phyloP scores from a whole-genome alignment of 2,329 filamentous ascomycete species.

The Dendryphion nanum region DNA sequence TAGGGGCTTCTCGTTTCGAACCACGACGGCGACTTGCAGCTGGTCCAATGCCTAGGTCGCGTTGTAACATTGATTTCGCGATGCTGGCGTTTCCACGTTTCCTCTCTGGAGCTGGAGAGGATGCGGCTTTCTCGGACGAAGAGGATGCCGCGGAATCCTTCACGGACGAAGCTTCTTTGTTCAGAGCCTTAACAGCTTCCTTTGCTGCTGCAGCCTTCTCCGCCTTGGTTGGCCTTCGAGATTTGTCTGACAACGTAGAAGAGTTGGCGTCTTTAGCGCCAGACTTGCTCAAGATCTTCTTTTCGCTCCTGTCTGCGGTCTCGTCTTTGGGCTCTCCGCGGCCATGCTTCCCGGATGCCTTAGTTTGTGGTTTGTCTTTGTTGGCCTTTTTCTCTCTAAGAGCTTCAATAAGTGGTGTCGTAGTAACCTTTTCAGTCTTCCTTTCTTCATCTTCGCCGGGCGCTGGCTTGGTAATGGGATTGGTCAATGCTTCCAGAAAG shows the following conservation, averaged over 20 bases:
- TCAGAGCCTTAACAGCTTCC: slow-evolving; percentile 60
- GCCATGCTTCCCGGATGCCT: slow-evolving; percentile 59
- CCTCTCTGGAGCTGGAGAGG: slow-evolving; percentile 43
- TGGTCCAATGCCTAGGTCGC: slow-evolving; percentile 58
- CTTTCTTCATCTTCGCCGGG: slow-evolving; percentile 53
- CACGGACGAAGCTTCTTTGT: slow-evolving; percentile 45
- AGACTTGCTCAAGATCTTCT: slow-evolving; percentile 34
- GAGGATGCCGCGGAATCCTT: slow-evolving; percentile 31
- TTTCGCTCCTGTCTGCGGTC: slow-evolving; percentile 44
- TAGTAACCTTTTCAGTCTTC: slow-evolving; percentile 65
- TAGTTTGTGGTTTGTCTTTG: slow-evolving; percentile 56
- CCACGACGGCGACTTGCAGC: slow-evolving; percentile 44
- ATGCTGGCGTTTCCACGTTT: slow-evolving; percentile 54
- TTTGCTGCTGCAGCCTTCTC: slow-evolving; percentile 60
- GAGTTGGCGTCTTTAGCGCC: slow-evolving; percentile 31
- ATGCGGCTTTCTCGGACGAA: slow-evolving; percentile 33
- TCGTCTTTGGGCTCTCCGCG: slow-evolving; percentile 63
- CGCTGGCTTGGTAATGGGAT: slow-evolving; percentile 60
- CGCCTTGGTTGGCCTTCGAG: slow-evolving; percentile 33
- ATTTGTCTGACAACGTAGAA: slow-evolving; percentile 41
- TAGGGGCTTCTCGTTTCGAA: slow-evolving; percentile 35
- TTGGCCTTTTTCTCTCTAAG: slow-evolving; percentile 89
- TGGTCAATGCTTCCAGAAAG: slow-evolving; percentile 84
- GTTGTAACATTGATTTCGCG: slow-evolving; percentile 60
- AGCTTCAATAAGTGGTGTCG: slow-evolving; percentile 86